Base-by-base conservation (phyloP, 2,329 filamentous ascomycete genomes). In the Ophiostoma novo-ulmi region DNA sequence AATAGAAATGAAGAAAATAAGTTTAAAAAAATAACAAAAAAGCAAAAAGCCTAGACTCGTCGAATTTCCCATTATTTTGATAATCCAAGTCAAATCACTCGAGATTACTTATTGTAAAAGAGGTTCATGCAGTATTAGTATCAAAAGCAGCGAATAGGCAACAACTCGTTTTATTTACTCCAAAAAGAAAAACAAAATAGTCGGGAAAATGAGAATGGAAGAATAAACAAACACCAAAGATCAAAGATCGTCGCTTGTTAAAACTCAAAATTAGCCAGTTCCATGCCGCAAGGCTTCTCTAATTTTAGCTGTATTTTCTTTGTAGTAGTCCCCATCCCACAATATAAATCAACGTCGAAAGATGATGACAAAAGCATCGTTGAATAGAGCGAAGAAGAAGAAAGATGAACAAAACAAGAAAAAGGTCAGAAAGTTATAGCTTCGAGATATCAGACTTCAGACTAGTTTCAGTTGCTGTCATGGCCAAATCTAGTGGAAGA, bases 341-440 rank as follows among this genome's bases (percentile, higher is more conserved):
- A 11, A 20, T 38, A 38, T 64, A 38, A 64, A 38, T 22, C 35
- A 20, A 64, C 58, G 58, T 26, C 38, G 5, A 38, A 8, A 36
- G 35, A 36, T 20, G 55, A 11, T 17, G n/a, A 35, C 61, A 52
- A 71, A 68, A 61, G 26, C 63, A 38, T 48, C 44, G 39, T 10
- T 26, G 13, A 58, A 8, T 58, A 31, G 11, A 55, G 52, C n/a
- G 13, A 41, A 39, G 1, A 52, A 4, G 31, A 63, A 67, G 14
- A 36, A 1, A 58, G 44, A 66, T 11, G 39, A 68, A 39, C 35
- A 35, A 44, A 68, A 64, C 41, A 44, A 31, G 22, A 17, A 14
- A 44, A 61, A 35, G 13, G 31, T 31, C 31, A 31, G 31, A 31
- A 31, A 31, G 31, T 31, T 31, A 31, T 31, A 4, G 31, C 31